These are phyloP conservation scores for Plasmodium blacklocki DNA, from an alignment of 169 alveolate genomes.

Conservation along the genomic window DNA sequence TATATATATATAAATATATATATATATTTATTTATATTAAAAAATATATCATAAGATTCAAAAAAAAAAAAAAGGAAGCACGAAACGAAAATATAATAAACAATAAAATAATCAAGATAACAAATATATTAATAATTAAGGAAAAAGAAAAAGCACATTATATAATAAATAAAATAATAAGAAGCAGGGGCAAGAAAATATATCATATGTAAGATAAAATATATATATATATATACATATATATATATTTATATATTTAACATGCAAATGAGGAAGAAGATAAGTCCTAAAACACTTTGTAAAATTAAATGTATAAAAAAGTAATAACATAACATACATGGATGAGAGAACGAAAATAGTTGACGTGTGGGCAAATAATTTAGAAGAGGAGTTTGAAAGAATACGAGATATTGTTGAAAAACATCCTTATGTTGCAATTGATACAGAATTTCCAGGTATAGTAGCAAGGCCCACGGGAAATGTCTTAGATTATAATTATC, in stretches of 20 bases:
- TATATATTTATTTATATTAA: too few species aligned
- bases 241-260: constrained; percentile 1
- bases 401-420: constrained; percentile 93
- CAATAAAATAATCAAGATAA: too few species aligned
- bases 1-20: too few species aligned
- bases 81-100: too few species aligned
- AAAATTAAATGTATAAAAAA: constrained; percentile 22
- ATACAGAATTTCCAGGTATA: constrained; percentile 95
- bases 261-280: constrained; percentile 7
- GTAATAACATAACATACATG: constrained; percentile 77
- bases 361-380: constrained; percentile 90
- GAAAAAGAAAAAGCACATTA: too few species aligned
- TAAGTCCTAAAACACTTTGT: constrained; percentile 10
- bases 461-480: constrained; percentile 93
- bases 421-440: constrained; percentile 92
- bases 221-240: constrained; percentile 12
- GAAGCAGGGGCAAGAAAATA: too few species aligned
- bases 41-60: too few species aligned
- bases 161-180: too few species aligned
- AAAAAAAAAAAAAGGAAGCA: too few species aligned
- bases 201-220: not conserved
- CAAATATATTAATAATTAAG: too few species aligned
- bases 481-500: constrained; percentile 95
- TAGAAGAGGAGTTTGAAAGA: constrained; percentile 93
- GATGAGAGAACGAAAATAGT: constrained; percentile 89